A percentile compares a stretch with the other conserved stretches of the same genome.
Evolutionary conservation across 768 basidiomycete genomes (phyloP).

Genomic region (Steccherinum ochraceum): DNA sequence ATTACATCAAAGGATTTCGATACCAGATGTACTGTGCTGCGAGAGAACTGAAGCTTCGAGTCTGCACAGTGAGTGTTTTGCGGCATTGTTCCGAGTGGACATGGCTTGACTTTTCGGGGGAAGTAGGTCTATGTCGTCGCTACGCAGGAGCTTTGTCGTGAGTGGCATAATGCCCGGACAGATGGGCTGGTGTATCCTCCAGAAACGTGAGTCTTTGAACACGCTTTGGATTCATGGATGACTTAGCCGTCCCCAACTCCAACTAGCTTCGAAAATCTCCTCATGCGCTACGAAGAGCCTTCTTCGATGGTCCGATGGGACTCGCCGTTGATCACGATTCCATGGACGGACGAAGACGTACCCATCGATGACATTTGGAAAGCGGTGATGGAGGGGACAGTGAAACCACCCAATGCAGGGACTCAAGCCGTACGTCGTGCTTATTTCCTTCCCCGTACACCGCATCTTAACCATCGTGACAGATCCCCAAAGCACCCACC

Average conservation of each 20-base stretch:
- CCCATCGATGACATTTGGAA: slow-evolving; percentile 74
- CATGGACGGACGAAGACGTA: slow-evolving; percentile 63
- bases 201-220: slow-evolving; percentile 52
- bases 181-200: slow-evolving; percentile 48
- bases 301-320: slow-evolving; percentile 99
- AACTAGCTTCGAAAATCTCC: slow-evolving; percentile 73
- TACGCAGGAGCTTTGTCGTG: slow-evolving; percentile 65
- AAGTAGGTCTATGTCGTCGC: slow-evolving; percentile 71
- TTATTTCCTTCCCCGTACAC: not conserved
- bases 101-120: slow-evolving; percentile 7
- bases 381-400: slow-evolving; percentile 66
- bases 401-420: slow-evolving; percentile 87
- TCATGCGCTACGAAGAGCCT: slow-evolving; percentile 91
- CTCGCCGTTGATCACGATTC: slow-evolving; percentile 84
- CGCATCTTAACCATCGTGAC: slow-evolving; percentile 1
- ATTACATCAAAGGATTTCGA: slow-evolving; percentile 98
- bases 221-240: slow-evolving; percentile 3
- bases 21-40: slow-evolving; percentile 98
- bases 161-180: slow-evolving; percentile 60
- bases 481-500: slow-evolving; percentile 80
- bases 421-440: slow-evolving; percentile 55
- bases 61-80: slow-evolving; percentile 68
- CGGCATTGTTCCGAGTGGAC: not conserved
- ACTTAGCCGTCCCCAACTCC: not conserved
- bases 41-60: slow-evolving; percentile 75